A percentile compares a stretch with the other conserved stretches of the same genome.
Evolutionary conservation across 768 basidiomycete species (phyloP).

Genomic region (Mycena epipterygia): DNA sequence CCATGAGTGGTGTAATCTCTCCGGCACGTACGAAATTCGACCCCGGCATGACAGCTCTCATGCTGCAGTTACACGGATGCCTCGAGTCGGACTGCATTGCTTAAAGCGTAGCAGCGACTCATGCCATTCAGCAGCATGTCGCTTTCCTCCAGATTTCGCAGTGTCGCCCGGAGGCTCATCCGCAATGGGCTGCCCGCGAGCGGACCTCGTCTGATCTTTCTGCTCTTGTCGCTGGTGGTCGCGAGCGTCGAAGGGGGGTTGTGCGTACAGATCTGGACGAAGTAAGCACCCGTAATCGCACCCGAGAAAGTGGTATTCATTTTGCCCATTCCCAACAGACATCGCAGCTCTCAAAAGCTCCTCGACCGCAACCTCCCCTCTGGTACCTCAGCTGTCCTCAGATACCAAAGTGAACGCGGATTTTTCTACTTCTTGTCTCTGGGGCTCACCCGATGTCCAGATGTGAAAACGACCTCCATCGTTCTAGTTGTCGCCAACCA

Average conservation of each 20-base stretch:
- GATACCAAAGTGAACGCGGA: constrained; percentile 34
- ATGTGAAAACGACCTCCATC: constrained; percentile 33
- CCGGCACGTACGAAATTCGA: background rate
- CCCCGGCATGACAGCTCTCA: background rate
- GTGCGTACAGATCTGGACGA: constrained; percentile 36
- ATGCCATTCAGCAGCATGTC: constrained; percentile 14
- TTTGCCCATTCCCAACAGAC: constrained; percentile 15
- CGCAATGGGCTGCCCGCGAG: constrained; percentile 34
- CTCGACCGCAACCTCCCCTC: constrained; percentile 27
- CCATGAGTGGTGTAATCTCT: no score
- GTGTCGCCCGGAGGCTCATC: constrained; percentile 33
- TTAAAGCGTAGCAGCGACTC: background rate
- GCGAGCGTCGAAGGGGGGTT: constrained; percentile 29
- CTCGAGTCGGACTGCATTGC: background rate
- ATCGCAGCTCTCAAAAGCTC: constrained; percentile 21
- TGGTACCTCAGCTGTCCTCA: constrained; percentile 32
- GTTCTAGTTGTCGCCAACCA: constrained; percentile 32
- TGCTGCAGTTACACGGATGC: constrained; percentile 5
- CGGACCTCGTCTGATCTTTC: constrained; percentile 18
- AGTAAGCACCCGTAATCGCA: constrained; percentile 26
- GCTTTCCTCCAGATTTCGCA: background rate
- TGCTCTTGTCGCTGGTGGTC: constrained; percentile 23
- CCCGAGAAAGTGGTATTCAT: background rate
- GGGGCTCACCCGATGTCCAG: constrained; percentile 10
- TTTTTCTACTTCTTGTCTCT: background rate